phyloP scores from a whole-genome alignment of 75 land plant species.

The Picea glauca region DNA sequence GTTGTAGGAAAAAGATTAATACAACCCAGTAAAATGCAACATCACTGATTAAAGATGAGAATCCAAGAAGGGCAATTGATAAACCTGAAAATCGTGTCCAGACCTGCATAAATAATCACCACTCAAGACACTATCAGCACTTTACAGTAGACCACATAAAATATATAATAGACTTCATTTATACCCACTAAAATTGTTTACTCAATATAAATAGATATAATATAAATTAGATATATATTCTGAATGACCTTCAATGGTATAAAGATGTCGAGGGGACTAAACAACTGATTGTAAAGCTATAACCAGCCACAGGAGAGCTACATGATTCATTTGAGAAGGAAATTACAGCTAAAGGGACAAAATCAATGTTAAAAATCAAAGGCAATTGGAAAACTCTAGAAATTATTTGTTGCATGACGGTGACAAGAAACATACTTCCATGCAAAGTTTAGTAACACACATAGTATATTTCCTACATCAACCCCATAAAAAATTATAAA shows the following conservation, averaged over 20 bases:
- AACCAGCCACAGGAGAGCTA: background rate
- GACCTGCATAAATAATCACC: slow-evolving; percentile 43
- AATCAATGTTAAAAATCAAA: background rate
- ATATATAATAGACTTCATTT: background rate
- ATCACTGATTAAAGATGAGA: slow-evolving; percentile 77
- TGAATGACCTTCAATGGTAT: background rate
- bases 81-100: slow-evolving; percentile 63
- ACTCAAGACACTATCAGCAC: background rate
- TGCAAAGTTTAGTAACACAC: no score
- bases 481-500: no score
- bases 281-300: background rate
- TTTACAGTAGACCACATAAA: slow-evolving; percentile 4
- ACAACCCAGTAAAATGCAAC: slow-evolving; percentile 92
- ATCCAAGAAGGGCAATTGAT: slow-evolving; percentile 70
- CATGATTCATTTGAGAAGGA: background rate
- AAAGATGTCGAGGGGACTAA: background rate
- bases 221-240: background rate
- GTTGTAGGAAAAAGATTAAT: slow-evolving; percentile 74
- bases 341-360: background rate
- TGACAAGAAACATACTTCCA: no score
- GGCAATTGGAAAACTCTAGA: background rate
- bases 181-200: background rate
- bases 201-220: background rate
- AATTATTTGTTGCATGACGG: no score
- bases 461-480: no score